Conservation (phyloP, 1,284 basidiomycete genomes). For the Albatrellus sp. region DNA sequence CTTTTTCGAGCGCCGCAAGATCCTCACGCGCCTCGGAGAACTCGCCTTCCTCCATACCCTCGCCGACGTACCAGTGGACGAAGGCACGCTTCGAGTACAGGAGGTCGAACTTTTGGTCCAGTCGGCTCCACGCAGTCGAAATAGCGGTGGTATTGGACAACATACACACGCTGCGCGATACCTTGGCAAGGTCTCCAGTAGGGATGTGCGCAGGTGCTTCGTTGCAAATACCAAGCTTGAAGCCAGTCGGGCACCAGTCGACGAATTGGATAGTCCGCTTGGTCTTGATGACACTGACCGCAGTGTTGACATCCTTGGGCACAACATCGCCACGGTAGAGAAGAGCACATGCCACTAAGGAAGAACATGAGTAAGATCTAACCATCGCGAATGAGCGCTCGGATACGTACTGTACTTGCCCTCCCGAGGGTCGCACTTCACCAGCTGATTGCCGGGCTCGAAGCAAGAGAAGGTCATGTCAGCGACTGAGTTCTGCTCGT, state of each 20-base stretch:
- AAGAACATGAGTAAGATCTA: slow-evolving; percentile 7
- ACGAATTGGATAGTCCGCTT: slow-evolving; percentile 76
- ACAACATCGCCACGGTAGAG: slow-evolving; percentile 83
- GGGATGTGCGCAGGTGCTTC: slow-evolving; percentile 78
- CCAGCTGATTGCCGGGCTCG: slow-evolving; percentile 91
- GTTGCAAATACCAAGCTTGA: slow-evolving; percentile 88
- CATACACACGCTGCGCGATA: slow-evolving; percentile 84
- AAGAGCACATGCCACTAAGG: slow-evolving; percentile 58
- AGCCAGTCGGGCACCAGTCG: slow-evolving; percentile 85
- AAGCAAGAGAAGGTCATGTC: slow-evolving; percentile 94
- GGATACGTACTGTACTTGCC: slow-evolving; percentile 69
- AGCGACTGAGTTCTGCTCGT: slow-evolving; percentile 88
- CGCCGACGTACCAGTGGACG: slow-evolving; percentile 92
- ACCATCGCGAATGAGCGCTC: neutral
- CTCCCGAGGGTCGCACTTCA: slow-evolving; percentile 68
- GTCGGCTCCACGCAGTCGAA: slow-evolving; percentile 77
- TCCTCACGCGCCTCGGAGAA: slow-evolving; percentile 97
- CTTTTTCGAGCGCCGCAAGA: slow-evolving; percentile 93
- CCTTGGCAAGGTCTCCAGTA: slow-evolving; percentile 80
- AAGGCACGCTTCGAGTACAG: slow-evolving; percentile 90
- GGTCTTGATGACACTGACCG: slow-evolving; percentile 78
- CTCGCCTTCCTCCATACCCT: slow-evolving; percentile 99
- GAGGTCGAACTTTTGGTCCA: slow-evolving; percentile 98
- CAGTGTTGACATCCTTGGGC: slow-evolving; percentile 83
- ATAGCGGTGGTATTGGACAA: slow-evolving; percentile 82